These are phyloP conservation scores for Trichosporon faecale DNA, from an alignment of 1,284 basidiomycete genomes.

Conservation along the genomic window DNA sequence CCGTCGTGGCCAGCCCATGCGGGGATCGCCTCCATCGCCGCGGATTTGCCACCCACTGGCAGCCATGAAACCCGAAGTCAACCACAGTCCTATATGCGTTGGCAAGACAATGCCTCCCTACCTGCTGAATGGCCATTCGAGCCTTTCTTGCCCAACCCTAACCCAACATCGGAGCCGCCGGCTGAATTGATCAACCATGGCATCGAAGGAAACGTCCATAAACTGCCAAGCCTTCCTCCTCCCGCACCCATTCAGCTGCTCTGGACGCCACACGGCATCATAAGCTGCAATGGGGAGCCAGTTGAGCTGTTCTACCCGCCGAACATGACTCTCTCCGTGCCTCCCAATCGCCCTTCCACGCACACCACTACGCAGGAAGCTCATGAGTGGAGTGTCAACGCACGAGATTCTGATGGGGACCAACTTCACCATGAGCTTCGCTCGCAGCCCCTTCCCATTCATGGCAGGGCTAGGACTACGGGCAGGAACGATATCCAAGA, in stretches of 20 bases:
- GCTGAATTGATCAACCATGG: too few relatives aligned
- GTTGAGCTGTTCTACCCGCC: neutral
- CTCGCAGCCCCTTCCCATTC: neutral
- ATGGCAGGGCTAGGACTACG: neutral
- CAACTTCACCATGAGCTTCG: neutral
- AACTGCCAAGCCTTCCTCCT: neutral
- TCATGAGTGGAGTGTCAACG: neutral
- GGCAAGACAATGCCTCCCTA: neutral
- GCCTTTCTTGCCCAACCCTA: neutral
- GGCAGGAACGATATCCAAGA: neutral
- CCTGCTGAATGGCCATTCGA: neutral
- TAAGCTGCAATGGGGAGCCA: neutral
- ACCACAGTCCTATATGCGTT: neutral
- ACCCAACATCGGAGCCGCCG: too few relatives aligned
- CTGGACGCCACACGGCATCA: conserved; percentile 1
- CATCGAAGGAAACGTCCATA: too few relatives aligned
- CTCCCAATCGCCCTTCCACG: neutral
- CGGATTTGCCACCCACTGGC: neutral
- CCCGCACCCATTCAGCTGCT: neutral
- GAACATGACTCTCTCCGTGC: neutral
- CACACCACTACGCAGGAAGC: neutral
- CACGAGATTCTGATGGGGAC: neutral
- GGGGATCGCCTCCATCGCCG: neutral
- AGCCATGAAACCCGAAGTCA: neutral
- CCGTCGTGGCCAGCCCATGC: neutral